Base-by-base conservation (phyloP, 805 yeast species). In the Barnettozyma salicaria region DNA sequence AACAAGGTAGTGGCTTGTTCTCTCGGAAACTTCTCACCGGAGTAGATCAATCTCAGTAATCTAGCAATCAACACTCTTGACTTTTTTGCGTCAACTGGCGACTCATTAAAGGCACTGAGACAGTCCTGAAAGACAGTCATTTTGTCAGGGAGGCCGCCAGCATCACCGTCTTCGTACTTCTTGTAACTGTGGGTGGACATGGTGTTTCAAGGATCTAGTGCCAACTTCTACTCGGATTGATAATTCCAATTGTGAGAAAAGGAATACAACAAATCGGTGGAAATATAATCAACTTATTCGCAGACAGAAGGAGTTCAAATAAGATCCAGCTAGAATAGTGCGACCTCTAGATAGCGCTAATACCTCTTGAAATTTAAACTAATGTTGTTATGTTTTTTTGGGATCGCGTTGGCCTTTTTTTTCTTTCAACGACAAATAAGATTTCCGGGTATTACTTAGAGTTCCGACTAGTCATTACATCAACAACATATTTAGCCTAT, bases 41-140 rank as follows among this genome's bases (percentile, higher is more conserved):
- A 70, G 54, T 86, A 82, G 44, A 92, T 64, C 56, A 92, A 72
- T 54, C 95, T 76, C 55, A 89, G 68, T 51, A 92, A 69, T 62
- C 88, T 79, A 23, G 96, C 81, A 58, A 92, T 72, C 56, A 90
- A 67, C 41, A 69, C 60, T 52, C 98, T 84, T 56, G 96, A 88
- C 62, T 82, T 82, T 51, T 80, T 82, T 19, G 97, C 84, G 52
- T 84, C 80, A 42, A 89, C 81, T 9, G 95, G 95, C 30, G 92
- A 74, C 46, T 89, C 86, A 66, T 89, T 90, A 73, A 92, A 92
- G 43, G 85, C 89, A 49, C 84, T 84, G 55, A 86, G 68, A 68
- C 97, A 89, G 59, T 89, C 96, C 64, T 92, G 98, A 61, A 83
- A 90, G 45, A 92, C 89, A 9, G 96, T 81, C 97, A 92, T 92